phyloP scores from a whole-genome alignment of 2,329 filamentous ascomycete genomes.

The Coniochaeta hoffmannii region DNA sequence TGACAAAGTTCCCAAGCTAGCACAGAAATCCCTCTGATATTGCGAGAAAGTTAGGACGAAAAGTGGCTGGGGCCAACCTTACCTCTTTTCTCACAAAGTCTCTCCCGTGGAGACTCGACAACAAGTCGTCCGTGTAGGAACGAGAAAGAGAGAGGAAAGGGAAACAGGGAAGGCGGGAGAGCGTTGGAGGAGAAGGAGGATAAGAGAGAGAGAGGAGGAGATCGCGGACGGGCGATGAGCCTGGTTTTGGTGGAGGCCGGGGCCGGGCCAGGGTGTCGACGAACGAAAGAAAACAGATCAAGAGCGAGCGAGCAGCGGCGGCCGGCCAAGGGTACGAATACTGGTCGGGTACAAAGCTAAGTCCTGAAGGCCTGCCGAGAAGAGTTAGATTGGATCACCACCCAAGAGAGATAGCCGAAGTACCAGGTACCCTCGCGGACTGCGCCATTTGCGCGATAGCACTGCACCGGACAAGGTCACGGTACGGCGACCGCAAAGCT shows the following conservation, averaged over 20 bases:
- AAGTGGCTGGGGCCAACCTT: not conserved
- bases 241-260: constrained; percentile 3
- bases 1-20: not conserved
- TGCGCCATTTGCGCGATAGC: not conserved
- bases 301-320: not conserved
- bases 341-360: not conserved
- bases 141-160: constrained; percentile 8
- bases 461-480: not conserved
- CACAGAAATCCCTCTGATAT: not conserved
- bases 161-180: not conserved
- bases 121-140: constrained; percentile 7
- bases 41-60: not conserved
- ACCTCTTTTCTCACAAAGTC: constrained; percentile 1
- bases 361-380: not conserved
- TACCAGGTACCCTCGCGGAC: not conserved
- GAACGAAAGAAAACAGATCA: constrained; percentile 3
- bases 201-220: constrained; percentile 10
- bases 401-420: not conserved
- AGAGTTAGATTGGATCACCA: not conserved
- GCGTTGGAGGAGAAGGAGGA: constrained; percentile 11
- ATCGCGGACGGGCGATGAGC: constrained; percentile 3
- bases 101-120: not conserved
- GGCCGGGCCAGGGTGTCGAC: not conserved
- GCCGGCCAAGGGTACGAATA: not conserved
- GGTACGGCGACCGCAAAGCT: not conserved